Evolutionary conservation across 1,139 yeast genomes (phyloP).

Genomic region (Pichia cactophila): DNA sequence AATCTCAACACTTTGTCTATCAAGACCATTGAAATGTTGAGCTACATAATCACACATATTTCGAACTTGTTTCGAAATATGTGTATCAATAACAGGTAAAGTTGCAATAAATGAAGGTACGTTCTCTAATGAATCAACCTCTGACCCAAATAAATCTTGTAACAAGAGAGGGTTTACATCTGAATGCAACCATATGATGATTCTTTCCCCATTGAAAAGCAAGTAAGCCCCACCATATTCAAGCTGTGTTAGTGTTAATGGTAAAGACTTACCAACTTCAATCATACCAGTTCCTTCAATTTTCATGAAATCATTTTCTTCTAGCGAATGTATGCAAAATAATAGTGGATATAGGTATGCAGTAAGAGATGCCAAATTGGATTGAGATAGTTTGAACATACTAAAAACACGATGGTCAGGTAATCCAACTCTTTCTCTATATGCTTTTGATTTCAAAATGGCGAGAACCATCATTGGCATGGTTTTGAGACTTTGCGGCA

Average conservation of each 20-base stretch:
- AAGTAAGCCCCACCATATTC: conserved; percentile 74
- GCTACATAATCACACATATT: conserved; percentile 50
- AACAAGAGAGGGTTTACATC: conserved; percentile 62
- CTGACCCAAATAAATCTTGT: conserved; percentile 65
- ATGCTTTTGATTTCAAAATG: conserved; percentile 59
- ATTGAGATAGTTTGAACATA: conserved; percentile 43
- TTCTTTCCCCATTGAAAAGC: conserved; percentile 59
- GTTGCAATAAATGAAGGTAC: conserved; percentile 44
- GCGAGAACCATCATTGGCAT: conserved; percentile 64
- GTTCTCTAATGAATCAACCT: conserved; percentile 36
- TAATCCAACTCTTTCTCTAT: conserved; percentile 41
- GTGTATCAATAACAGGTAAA: conserved; percentile 66
- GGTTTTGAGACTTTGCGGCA: conserved; percentile 76
- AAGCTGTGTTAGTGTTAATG: conserved; percentile 39
- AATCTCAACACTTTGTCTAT: conserved; percentile 41
- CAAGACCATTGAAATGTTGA: conserved; percentile 34
- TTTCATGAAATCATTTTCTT: conserved; percentile 45
- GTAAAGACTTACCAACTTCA: conserved; percentile 39
- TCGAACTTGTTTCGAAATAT: conserved; percentile 61
- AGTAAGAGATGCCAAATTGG: conserved; percentile 54
- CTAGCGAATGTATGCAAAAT: conserved; percentile 62
- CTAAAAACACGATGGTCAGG: conserved; percentile 60
- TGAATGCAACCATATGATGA: conserved; percentile 65
- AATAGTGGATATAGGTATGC: conserved; percentile 76
- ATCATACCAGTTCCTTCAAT: conserved; percentile 29